These are phyloP conservation scores for Picochlorum sp. DNA, from an alignment of 139 green algal species.

Conservation along the genomic window DNA sequence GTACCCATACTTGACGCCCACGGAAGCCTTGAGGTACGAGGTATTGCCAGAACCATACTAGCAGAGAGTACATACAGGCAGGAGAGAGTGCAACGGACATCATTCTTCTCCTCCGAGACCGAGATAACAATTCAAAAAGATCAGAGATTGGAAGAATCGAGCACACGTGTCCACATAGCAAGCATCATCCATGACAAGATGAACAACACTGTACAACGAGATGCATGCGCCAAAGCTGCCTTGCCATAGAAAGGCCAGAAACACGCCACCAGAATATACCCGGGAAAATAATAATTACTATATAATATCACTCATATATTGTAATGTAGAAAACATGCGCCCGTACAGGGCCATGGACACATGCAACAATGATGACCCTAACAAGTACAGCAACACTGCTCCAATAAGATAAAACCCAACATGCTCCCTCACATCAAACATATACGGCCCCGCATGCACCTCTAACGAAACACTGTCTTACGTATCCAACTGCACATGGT, in stretches of 20 bases:
- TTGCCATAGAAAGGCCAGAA: not conserved
- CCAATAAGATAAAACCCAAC: not conserved
- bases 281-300: too few species aligned
- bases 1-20: conserved; percentile 41
- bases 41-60: conserved; percentile 28
- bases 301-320: too few species aligned
- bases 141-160: not conserved
- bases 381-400: not conserved
- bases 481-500: not conserved
- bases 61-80: conserved; percentile 32
- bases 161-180: not conserved
- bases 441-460: not conserved
- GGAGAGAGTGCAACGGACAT: not conserved
- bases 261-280: not conserved
- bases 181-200: conserved; percentile 1
- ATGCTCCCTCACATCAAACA: not conserved
- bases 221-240: not conserved
- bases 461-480: not conserved
- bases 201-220: not conserved
- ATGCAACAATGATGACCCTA: not conserved
- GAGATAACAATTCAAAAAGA: not conserved
- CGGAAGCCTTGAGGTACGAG: conserved; percentile 20
- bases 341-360: too few species aligned
- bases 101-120: not conserved
- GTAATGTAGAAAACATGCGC: too few species aligned